Percentiles rank a stretch among this genome's conserved stretches.
Evolutionary conservation across 1,139 yeast species (phyloP).

Genomic region (Geotrichum cucujoidarum): DNA sequence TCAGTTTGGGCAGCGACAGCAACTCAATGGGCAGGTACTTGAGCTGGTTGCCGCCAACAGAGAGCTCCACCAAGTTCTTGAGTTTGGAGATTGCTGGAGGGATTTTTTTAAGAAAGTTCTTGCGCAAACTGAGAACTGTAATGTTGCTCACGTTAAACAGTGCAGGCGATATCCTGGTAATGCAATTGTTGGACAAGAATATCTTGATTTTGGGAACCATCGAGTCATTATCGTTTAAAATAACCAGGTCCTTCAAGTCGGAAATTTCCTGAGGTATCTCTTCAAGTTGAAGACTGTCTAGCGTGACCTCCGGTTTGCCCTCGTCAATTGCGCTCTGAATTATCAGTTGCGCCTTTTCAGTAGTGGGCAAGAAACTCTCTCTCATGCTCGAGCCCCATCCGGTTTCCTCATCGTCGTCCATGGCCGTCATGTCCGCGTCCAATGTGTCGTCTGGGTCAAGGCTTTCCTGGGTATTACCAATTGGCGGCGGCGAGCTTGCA

Average conservation of each 20-base stretch:
- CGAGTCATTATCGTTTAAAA: slow-evolving; percentile 19
- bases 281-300: slow-evolving; percentile 44
- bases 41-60: slow-evolving; percentile 50
- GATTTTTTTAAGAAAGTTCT: slow-evolving; percentile 46
- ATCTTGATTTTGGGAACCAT: slow-evolving; percentile 40
- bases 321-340: slow-evolving; percentile 36
- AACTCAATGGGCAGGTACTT: slow-evolving; percentile 53
- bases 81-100: slow-evolving; percentile 52
- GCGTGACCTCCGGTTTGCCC: slow-evolving; percentile 37
- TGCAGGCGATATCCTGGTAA: slow-evolving; percentile 48
- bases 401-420: slow-evolving; percentile 13
- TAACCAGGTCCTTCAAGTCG: slow-evolving; percentile 15
- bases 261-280: slow-evolving; percentile 42
- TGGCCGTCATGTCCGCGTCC: slow-evolving; percentile 8
- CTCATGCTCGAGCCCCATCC: background rate
- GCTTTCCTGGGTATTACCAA: background rate
- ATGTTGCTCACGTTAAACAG: slow-evolving; percentile 48
- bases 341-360: slow-evolving; percentile 21
- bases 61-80: slow-evolving; percentile 44
- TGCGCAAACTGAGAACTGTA: slow-evolving; percentile 51
- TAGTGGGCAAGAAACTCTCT: background rate
- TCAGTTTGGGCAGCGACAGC: slow-evolving; percentile 42
- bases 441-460: slow-evolving; percentile 4
- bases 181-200: slow-evolving; percentile 48
- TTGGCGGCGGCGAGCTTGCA: slow-evolving; percentile 28